These are phyloP conservation scores for Penicillium nucicola DNA, from an alignment of 495 filamentous ascomycete genomes.

Conservation along the genomic window DNA sequence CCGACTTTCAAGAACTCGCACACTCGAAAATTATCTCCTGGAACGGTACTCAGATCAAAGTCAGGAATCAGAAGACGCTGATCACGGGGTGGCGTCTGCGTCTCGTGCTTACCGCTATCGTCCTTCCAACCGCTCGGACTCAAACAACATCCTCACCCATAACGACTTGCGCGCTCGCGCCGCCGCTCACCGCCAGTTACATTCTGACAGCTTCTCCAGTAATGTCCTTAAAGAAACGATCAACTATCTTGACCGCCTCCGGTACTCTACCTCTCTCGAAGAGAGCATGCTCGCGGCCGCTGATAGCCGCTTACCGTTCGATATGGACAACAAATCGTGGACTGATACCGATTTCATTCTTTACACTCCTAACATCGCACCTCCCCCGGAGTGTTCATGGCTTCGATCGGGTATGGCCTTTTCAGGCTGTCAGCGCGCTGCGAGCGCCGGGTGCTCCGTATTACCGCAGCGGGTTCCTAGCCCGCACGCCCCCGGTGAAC, in stretches of 20 bases:
- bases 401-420: constrained; percentile 63
- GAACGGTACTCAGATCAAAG: constrained; percentile 36
- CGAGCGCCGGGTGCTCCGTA: constrained; percentile 26
- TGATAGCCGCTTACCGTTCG: constrained; percentile 45
- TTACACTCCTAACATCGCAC: constrained; percentile 51
- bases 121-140: constrained; percentile 29
- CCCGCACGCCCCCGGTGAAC: constrained; percentile 26
- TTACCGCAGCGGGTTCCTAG: constrained; percentile 28
- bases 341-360: constrained; percentile 61
- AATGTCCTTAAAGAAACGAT: constrained; percentile 58
- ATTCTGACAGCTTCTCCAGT: constrained; percentile 42
- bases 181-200: constrained; percentile 49
- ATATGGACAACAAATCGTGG: constrained; percentile 38
- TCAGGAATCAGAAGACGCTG: constrained; percentile 32
- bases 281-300: constrained; percentile 54
- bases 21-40: constrained; percentile 45
- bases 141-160: constrained; percentile 32
- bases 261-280: constrained; percentile 51
- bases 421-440: constrained; percentile 56
- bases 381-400: constrained; percentile 61
- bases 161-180: constrained; percentile 45
- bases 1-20: constrained; percentile 40
- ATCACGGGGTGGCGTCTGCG: constrained; percentile 21
- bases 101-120: constrained; percentile 37
- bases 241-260: constrained; percentile 61